Conservation (phyloP, 805 yeast genomes). For the Kuraishia floccosa region DNA sequence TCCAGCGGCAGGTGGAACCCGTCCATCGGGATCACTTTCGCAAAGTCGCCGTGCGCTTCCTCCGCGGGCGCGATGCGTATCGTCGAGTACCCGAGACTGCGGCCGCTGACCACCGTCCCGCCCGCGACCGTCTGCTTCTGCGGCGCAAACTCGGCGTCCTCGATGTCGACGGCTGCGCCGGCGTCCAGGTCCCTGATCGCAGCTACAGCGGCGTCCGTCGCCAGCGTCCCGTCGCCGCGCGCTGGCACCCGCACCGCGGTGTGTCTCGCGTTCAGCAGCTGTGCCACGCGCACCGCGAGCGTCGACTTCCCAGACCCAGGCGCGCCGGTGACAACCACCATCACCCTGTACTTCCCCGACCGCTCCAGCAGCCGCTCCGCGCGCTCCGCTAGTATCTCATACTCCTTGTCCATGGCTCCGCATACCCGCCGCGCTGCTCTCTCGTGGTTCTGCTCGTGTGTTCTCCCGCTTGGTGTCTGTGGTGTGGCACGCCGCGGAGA, state of each 20-base stretch:
- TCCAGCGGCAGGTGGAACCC: conserved; percentile 59
- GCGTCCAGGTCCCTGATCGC: neutral
- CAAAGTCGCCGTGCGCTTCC: conserved; percentile 12
- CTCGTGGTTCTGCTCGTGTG: no score
- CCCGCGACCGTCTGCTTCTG: conserved; percentile 5
- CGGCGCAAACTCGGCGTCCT: conserved; percentile 7
- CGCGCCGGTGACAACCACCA: conserved; percentile 57
- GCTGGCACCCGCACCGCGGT: neutral
- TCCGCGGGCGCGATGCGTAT: conserved; percentile 3
- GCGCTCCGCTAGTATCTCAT: conserved; percentile 1
- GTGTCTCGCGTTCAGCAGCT: conserved; percentile 22
- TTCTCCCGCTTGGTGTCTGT: no score
- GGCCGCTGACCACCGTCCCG: conserved; percentile 3
- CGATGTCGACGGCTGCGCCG: conserved; percentile 8
- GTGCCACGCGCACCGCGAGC: conserved; percentile 34
- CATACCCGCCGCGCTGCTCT: no score
- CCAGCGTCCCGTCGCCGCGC: neutral
- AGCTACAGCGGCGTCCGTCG: neutral
- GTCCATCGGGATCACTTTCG: conserved; percentile 57
- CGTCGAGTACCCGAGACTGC: neutral
- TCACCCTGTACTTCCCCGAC: conserved; percentile 22
- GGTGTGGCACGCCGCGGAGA: no score
- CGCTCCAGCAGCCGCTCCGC: conserved; percentile 1
- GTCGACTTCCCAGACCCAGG: conserved; percentile 88
- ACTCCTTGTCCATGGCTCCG: conserved; percentile 1